Base-by-base conservation (phyloP, 805 yeast species). In the Metschnikowia lunata region DNA sequence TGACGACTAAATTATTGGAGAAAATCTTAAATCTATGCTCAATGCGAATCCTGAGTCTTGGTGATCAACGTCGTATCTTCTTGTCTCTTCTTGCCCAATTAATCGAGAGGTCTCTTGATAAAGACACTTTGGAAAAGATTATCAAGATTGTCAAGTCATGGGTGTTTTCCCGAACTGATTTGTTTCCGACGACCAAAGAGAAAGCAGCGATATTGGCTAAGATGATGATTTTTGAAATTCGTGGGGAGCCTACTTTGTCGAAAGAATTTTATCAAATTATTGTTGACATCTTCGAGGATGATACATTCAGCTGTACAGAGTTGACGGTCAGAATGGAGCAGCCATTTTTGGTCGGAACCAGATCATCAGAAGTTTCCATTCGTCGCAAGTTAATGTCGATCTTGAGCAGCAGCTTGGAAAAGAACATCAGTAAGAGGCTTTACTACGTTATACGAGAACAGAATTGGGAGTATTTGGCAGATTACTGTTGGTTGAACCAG, bases 391-490 rank as follows among this genome's bases (percentile, higher is more conserved):
- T 95, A 49, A 85, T 93, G 93, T 61, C 76, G 0, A 86, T 93
- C 44, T 67, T 93, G 57, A 83, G 83, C 60, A 76, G 76, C 36
- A 85, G 95, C 51, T 68, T 93, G 48, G 97, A 90, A 48, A 76
- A 72, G 40, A 89, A 86, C 52, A 74, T 89, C 23, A 78, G 79
- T 53, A 88, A 87, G 61, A 74, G 99, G 46, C 69, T 93, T 30
- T 81, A 83, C 51, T 95, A 95, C 55, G 83, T 91, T 8, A 77
- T 95, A n/a, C 72, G 91, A 32, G 98, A 93, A 56, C 99, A 93
- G 61, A 91, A 88, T 57, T 93, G 99, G 99, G 99, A 93, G 60
- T 85, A 79, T 52, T 69, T 93, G 32, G 90, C 95, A 0, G 99
- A 93, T 52, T 86, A 85, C 56, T 86, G 89, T 34, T 93, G 99